Base-by-base conservation (phyloP, 441 rosid genomes). In the Gossypium davidsonii region DNA sequence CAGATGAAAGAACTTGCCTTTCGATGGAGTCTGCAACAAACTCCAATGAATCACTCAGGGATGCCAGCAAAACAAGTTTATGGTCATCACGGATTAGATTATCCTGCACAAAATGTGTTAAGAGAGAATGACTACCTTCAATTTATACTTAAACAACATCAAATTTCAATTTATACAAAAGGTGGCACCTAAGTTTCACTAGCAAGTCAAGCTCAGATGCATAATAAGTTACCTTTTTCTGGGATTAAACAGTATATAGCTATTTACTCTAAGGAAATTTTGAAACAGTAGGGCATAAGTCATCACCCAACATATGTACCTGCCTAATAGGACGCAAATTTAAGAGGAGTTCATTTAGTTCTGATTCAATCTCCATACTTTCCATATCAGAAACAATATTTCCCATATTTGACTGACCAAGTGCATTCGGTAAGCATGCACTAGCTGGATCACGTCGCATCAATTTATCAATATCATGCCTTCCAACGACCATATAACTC, bases 11-110 rank as follows among this genome's bases (percentile, higher is more conserved):
- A 63, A 73, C 91, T 84, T 85, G 85, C 99, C 97, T 92, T 85
- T 93, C 94, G 75, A 96, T 93, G 59, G 98, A 96, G 74, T 90
- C 97, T 9, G 98, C 99, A 78, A 92, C 91, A 77, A 87, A 93
- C 82, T 96, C 98, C 82, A 92, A 89, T 10, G 98, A 96, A 91
- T 96, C 98, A 82, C 98, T 91, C 34, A 96, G 90, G 59, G 98
- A 96, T 72, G 99, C 98, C 73, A 96, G 80, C 88, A 96, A 85
- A 80, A 93, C 83, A 75, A 96, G 89, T 81, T 91, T 96, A 88
- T 85, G 90, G 79, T 93, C 97, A 84, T 96, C 98, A 76, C 86
- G 98, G 73, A 96, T 96, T 77, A 93, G 85, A 90, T 91, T 90
- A 57, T 96, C 99, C 99, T 93, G 93, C 76, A 80, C 39, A 78